Base-by-base conservation (phyloP, 1,139 yeast species). In the Lodderomyces pseudojiufengensis region DNA sequence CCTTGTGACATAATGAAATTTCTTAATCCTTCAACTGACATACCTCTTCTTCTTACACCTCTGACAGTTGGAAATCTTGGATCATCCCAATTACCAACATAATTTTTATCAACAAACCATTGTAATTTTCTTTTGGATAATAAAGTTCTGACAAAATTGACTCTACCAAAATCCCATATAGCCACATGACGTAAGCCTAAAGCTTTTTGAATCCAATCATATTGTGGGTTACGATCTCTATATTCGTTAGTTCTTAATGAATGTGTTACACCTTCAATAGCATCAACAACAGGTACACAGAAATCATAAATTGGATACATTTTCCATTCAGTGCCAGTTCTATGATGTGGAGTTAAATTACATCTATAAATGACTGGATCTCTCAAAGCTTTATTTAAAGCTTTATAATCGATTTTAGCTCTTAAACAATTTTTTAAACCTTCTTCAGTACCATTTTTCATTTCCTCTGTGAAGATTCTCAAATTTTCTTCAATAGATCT, bases 51-150 rank as follows among this genome's bases (percentile, higher is more conserved):
- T 73, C 97, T 85, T 38, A 90, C 96, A 71, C 97, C 97, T 66
- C 96, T 81, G 29, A 90, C 95, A 33, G 98, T 92, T 49, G 98
- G 98, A 88, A 92, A 92, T 63, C 98, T 78, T 52, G 98, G 97
- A 65, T 92, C 98, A 57, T 90, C 96, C 98, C 98, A 92, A 66
- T 87, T 88, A 25, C 76, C 54, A 42, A 92, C 98, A 51, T 81
- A 73, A 27, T 76, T 69, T 61, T 86, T 83, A 70, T 92, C 97
- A 46, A 92, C 97, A 63, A 92, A 87, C 97, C 97, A 90, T 70
- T 92, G 97, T 56, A 92, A 74, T 73, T 92, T 92, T 73, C 98
- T 84, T 81, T 92, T 92, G 43, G 96, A 86, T 46, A 92, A 72
- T 57, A 92, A 72, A 21, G 98, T 92, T 71, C 97, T 82, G 43